Evolutionary conservation across 1,139 yeast species (phyloP), one percentile per base, ranked within the genome.

Genomic region (Blastobotrys capitulatus): DNA sequence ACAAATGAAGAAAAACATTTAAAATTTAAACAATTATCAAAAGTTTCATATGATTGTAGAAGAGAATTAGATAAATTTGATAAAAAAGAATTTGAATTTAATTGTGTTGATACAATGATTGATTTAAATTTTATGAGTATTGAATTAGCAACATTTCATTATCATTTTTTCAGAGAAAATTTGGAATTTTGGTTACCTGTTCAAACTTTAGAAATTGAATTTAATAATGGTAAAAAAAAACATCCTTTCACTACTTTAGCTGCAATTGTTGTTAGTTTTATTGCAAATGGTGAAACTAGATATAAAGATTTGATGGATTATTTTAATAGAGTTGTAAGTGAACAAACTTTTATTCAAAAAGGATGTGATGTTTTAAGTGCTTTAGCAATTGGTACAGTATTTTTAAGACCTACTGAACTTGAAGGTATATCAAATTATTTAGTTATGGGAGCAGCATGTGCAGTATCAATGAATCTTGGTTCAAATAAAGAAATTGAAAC

Each of bases 361-460:
- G 38, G 39, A 16, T 16, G 22, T 10, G 48, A 38, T 31, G 43
- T 44, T n/a, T 32, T 44, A 34, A 44, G 38, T 18, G 48, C 48
- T 9, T 25, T 44, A 10, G 25, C 22, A 2, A 15, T 44, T 7
- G n/a, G 19, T 26, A 10, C 39, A 19, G 43, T 44, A 2, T 44
- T 38, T 22, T 9, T 44, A n/a, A 42, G 20, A 42, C 26, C 43
- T 6, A 16, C 38, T 2, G 38, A 42, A 9, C 25, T 5, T 4
- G 37, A 34, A 20, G 18, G 25, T 12, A 29, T 38, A 7, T 22
- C 48, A 7, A 44, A 44, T 35, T 38, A 44, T 22, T 31, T 38
- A 15, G n/a, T 44, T 2, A 44, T 44, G 48, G 40, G 32, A 4
- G 7, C 32, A 13, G 35, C 48, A 10, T 29, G 43, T 25, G 19